Base-by-base conservation (phyloP, 805 yeast species). In the Yamadazyma takamatsuzukensis region DNA sequence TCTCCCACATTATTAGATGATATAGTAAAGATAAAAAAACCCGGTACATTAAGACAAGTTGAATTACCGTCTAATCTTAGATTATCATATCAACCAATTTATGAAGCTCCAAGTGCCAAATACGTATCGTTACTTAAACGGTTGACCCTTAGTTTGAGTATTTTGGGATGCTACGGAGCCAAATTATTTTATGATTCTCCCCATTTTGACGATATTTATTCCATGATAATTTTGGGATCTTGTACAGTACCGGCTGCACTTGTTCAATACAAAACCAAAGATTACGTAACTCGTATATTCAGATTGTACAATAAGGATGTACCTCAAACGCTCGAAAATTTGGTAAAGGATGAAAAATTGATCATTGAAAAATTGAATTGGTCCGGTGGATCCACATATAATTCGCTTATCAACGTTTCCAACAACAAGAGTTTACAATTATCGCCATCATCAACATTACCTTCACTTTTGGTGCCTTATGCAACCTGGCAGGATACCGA, bases 241-340 rank as follows among this genome's bases (percentile, higher is more conserved):
- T 39, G 76, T 11, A 81, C 85, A 4, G 55, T 73, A 2, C 93
- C 94, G 0, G 53, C 78, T 2, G 59, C 74, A 2, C 48, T 52
- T 4, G 65, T 61, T 8, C 70, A 67, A 42, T 77, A 68, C 48
- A 66, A 76, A 31, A 74, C 85, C 3, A 61, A 67, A 21, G 78
- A 84, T 33, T 82, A 81, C 44, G 95, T 86, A 18, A 65, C 84
- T 3, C 63, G 86, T 40, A 75, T 86, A 11, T 83, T 74, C 59
- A 59, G 95, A 27, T 62, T 85, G 15, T 85, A 84, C 51, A 78
- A 78, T 45, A 69, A 72, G 25, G 69, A 72, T 4, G 63, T 72
- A 48, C 76, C 80, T 0, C 89, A 84, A 50, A 78, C 83, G 1
- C 61, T 76, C 34, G 84, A 79, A 30, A 73, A 71, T 47, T 62